A percentile compares a stretch with the other conserved stretches of the same genome.
phyloP scores from a whole-genome alignment of 1,139 yeast genomes.

The Citeromyces siamensis region DNA sequence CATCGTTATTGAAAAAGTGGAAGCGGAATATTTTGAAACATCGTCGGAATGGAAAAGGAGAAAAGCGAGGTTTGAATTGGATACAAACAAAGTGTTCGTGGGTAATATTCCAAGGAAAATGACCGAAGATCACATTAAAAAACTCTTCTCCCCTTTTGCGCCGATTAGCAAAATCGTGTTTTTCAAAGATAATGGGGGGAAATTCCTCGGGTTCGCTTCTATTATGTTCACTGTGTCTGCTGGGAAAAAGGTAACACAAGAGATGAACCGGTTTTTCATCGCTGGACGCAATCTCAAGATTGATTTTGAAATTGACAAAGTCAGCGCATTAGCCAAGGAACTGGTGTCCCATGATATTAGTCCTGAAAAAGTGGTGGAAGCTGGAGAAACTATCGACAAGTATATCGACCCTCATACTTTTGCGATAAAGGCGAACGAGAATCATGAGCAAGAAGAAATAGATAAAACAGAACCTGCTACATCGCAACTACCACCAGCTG shows the following conservation, averaged over 20 bases:
- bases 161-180: background rate
- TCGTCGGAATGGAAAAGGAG: background rate
- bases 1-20: background rate
- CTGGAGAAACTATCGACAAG: background rate
- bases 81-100: background rate
- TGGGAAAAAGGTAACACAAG: background rate
- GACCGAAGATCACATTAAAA: constrained; percentile 1
- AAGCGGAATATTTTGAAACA: background rate
- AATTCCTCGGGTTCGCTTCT: background rate
- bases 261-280: background rate
- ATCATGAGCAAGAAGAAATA: background rate
- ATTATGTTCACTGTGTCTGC: background rate
- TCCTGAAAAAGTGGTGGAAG: background rate
- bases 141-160: background rate
- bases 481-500: background rate
- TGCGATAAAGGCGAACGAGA: background rate
- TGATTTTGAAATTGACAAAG: constrained; percentile 1
- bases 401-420: constrained; percentile 1
- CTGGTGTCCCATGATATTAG: background rate
- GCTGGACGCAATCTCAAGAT: background rate
- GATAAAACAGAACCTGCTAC: background rate
- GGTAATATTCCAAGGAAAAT: background rate
- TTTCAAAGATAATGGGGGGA: background rate
- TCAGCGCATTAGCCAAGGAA: background rate
- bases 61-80: background rate